Conservation (phyloP, 1,284 basidiomycete genomes). For the Sphaerobolus stellatus region DNA sequence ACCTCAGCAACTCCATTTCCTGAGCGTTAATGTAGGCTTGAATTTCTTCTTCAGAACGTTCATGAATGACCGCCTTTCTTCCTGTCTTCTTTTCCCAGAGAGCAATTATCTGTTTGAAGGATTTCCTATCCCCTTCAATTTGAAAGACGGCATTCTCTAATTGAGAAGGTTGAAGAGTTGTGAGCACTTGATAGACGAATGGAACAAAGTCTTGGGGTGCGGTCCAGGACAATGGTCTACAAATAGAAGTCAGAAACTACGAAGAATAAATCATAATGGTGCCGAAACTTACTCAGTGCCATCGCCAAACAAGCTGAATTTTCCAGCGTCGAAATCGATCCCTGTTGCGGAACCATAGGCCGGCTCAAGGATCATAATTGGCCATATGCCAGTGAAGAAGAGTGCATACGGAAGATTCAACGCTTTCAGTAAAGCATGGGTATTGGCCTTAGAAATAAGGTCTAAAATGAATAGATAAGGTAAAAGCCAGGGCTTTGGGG, state of each 20-base stretch:
- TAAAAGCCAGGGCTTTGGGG: neutral
- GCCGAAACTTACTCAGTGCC: neutral
- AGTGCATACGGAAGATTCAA: constrained; percentile 11
- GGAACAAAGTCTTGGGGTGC: constrained; percentile 16
- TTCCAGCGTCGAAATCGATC: neutral
- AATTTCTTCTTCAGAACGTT: neutral
- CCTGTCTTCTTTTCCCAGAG: constrained; percentile 18
- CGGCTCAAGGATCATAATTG: neutral
- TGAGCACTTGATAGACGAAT: constrained; percentile 31
- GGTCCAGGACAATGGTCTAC: neutral
- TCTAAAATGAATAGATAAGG: neutral
- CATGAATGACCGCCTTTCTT: constrained; percentile 17
- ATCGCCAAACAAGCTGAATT: constrained; percentile 2
- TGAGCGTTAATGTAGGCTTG: neutral
- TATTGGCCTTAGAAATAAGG: constrained; percentile 2
- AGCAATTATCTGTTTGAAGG: constrained; percentile 21
- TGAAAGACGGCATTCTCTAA: constrained; percentile 25
- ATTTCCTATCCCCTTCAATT: constrained; percentile 28
- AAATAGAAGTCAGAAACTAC: neutral
- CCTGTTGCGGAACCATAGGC: neutral
- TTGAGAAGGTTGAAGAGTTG: constrained; percentile 23
- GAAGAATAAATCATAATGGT: neutral
- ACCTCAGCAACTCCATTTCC: neutral
- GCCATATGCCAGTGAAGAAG: constrained; percentile 15
- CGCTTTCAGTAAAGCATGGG: constrained; percentile 10